Conservation (phyloP, 1,139 yeast genomes). For the Geotrichum histeridarum region DNA sequence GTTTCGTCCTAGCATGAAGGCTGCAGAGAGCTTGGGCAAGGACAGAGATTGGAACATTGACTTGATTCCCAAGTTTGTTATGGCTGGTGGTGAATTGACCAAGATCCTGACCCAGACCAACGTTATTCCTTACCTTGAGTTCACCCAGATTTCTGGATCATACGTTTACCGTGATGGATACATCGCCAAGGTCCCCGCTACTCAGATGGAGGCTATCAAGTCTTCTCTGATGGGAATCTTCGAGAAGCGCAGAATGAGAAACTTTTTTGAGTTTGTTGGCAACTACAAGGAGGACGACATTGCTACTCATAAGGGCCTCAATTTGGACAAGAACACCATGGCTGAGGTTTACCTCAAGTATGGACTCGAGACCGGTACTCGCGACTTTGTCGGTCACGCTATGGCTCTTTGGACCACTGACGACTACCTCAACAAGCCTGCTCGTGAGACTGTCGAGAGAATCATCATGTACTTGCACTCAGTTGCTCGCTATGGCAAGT, state of each 20-base stretch:
- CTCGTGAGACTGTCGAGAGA: slow-evolving; percentile 87
- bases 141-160: slow-evolving; percentile 91
- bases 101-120: slow-evolving; percentile 92
- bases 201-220: slow-evolving; percentile 82
- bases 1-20: slow-evolving; percentile 46
- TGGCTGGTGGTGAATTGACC: slow-evolving; percentile 97
- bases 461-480: slow-evolving; percentile 80
- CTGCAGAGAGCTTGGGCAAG: slow-evolving; percentile 74
- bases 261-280: slow-evolving; percentile 82
- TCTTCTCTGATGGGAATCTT: slow-evolving; percentile 94
- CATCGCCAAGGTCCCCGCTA: slow-evolving; percentile 93
- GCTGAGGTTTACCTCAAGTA: slow-evolving; percentile 83
- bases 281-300: slow-evolving; percentile 72
- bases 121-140: slow-evolving; percentile 91
- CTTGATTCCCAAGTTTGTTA: slow-evolving; percentile 89
- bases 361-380: slow-evolving; percentile 88
- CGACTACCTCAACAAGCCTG: slow-evolving; percentile 81
- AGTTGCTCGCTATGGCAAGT: slow-evolving; percentile 91
- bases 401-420: slow-evolving; percentile 98
- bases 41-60: slow-evolving; percentile 98
- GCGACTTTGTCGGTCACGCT: slow-evolving; percentile 96
- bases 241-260: slow-evolving; percentile 93
- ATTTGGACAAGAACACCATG: slow-evolving; percentile 86
- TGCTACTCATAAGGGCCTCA: slow-evolving; percentile 76
- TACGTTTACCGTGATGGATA: slow-evolving; percentile 88